Conservation (phyloP, 2,329 filamentous ascomycete genomes). For the Erysiphe neolycopersici region DNA sequence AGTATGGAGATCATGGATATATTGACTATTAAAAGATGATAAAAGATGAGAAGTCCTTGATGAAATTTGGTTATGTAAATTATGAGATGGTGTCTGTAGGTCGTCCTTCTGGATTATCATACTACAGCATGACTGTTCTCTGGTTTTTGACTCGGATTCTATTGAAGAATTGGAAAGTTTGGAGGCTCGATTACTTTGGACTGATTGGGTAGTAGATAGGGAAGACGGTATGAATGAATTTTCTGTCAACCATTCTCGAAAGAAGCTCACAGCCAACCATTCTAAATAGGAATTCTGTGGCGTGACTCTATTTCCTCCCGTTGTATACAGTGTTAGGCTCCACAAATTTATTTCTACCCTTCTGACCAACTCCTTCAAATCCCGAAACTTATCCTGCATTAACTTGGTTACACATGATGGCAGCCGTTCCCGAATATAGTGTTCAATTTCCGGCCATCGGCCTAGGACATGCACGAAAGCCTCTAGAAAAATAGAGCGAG, state of each 20-base stretch:
- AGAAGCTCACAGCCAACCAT: constrained; percentile 69
- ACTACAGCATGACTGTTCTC: constrained; percentile 1
- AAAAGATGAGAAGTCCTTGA: constrained; percentile 1
- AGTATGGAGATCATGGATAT: constrained; percentile 6
- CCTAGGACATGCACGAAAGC: constrained; percentile 84
- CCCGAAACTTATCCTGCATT: constrained; percentile 86
- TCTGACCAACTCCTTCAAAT: constrained; percentile 58
- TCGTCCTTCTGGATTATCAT: constrained; percentile 4
- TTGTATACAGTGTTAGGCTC: constrained; percentile 47
- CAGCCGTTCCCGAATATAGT: constrained; percentile 44
- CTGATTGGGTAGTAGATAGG: constrained; percentile 14
- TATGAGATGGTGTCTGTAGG: constrained; percentile 4
- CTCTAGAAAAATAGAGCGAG: constrained; percentile 62
- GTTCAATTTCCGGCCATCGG: constrained; percentile 64
- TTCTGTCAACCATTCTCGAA: constrained; percentile 81
- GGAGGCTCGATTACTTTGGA: constrained; percentile 13
- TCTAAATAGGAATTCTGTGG: constrained; percentile 61
- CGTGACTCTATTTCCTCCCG: constrained; percentile 55
- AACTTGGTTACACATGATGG: constrained; percentile 59
- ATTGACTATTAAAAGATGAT: constrained; percentile 5
- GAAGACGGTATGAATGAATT: constrained; percentile 48
- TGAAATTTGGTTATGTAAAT: neutral
- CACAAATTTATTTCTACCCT: constrained; percentile 63
- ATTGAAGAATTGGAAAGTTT: constrained; percentile 1
- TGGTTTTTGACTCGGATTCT: neutral